Conservation (phyloP, 140 eudicot genomes). For the Oenanthe javanica region DNA sequence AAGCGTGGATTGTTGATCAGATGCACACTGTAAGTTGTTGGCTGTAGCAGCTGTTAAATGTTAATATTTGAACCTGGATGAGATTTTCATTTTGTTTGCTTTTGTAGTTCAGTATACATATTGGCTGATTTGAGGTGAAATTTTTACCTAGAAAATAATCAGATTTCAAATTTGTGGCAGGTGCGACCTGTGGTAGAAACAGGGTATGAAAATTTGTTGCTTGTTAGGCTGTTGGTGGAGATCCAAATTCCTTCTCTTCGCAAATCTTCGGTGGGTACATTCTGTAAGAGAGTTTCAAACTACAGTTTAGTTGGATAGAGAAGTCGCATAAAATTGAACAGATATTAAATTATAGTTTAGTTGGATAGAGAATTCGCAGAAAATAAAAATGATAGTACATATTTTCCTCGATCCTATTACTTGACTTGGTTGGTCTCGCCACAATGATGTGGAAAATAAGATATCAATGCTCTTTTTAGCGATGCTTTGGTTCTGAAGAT, state of each 20-base stretch:
- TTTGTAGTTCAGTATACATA: neutral
- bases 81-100: neutral
- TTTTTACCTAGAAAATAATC: neutral
- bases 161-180: conserved; percentile 31
- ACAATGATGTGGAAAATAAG: neutral
- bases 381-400: neutral
- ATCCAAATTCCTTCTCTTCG: conserved; percentile 60
- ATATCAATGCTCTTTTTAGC: neutral
- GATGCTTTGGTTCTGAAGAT: conserved; percentile 5
- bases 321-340: neutral
- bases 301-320: neutral
- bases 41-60: no score
- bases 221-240: conserved; percentile 88
- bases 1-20: conserved; percentile 93
- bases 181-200: conserved; percentile 99
- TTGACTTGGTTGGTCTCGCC: neutral
- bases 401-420: neutral
- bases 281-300: conserved; percentile 5
- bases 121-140: neutral
- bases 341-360: neutral
- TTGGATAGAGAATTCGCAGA: neutral
- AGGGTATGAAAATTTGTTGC: conserved; percentile 85
- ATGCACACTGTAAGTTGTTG: conserved; percentile 61
- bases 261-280: conserved; percentile 64
- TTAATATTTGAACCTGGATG: neutral